Conservation (phyloP, 805 yeast species). For the Kuraishia cidri region DNA sequence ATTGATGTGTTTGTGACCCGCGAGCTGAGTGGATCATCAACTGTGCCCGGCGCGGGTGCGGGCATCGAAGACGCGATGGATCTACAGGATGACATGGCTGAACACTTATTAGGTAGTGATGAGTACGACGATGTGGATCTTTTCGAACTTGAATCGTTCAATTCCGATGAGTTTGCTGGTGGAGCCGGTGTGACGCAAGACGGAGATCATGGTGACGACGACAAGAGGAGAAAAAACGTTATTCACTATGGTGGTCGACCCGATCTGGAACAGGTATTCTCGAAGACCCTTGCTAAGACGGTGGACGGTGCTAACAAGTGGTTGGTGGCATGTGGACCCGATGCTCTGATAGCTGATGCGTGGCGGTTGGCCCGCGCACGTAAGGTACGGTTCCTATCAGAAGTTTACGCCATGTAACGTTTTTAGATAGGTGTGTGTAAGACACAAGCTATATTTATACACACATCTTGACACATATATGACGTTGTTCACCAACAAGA, state of each 20-base stretch:
- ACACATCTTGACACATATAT: no score
- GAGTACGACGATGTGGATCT: constrained; percentile 4
- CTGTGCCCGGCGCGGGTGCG: background rate
- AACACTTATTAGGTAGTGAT: constrained; percentile 4
- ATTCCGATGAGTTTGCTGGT: constrained; percentile 12
- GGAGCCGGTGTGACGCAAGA: constrained; percentile 6
- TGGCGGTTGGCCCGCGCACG: constrained; percentile 23
- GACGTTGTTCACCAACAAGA: no score
- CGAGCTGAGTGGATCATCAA: no score
- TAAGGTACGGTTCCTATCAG: constrained; percentile 30
- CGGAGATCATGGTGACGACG: constrained; percentile 6
- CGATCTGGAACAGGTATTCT: constrained; percentile 21
- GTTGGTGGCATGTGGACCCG: constrained; percentile 55
- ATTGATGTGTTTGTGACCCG: constrained; percentile 29
- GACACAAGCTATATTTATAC: no score
- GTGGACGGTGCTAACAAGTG: constrained; percentile 31
- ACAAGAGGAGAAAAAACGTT: constrained; percentile 11
- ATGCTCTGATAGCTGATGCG: constrained; percentile 29
- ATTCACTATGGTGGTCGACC: constrained; percentile 32
- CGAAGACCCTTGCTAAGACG: constrained; percentile 15
- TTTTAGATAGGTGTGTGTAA: no score
- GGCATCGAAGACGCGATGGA: background rate
- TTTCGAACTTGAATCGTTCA: constrained; percentile 3
- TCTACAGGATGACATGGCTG: constrained; percentile 2
- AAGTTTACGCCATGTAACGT: constrained; percentile 27